Evolutionary conservation across 441 rosid genomes (phyloP).

Genomic region (Populus hybrid): DNA sequence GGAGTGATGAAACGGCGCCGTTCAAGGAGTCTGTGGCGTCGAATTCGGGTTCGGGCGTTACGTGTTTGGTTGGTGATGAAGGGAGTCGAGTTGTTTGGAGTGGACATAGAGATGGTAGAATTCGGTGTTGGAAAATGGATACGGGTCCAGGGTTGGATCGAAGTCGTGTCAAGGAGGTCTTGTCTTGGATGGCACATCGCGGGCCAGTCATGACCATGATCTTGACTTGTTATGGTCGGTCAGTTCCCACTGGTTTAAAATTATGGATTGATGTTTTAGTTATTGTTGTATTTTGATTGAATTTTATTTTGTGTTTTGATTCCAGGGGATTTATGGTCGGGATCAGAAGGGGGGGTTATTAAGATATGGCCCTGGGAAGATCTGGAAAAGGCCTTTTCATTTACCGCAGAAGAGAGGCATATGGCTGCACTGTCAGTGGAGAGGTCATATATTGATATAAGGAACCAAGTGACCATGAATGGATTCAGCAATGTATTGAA

Average conservation of each 20-base stretch:
- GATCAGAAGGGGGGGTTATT: slow-evolving; percentile 72
- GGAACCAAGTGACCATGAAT: slow-evolving; percentile 70
- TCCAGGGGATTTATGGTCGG: slow-evolving; percentile 93
- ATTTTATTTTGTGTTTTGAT: not conserved
- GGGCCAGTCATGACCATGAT: slow-evolving; percentile 66
- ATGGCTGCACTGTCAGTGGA: slow-evolving; percentile 88
- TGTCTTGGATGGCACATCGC: slow-evolving; percentile 89
- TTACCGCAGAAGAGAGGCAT: slow-evolving; percentile 75
- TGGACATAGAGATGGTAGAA: slow-evolving; percentile 94
- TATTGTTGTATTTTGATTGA: not conserved
- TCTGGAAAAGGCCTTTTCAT: slow-evolving; percentile 76
- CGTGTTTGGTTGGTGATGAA: slow-evolving; percentile 67
- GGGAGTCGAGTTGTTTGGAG: slow-evolving; percentile 81
- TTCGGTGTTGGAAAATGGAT: slow-evolving; percentile 84
- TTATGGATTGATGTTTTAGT: not conserved
- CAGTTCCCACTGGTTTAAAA: slow-evolving; percentile 1
- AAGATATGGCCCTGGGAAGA: slow-evolving; percentile 98
- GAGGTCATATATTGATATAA: slow-evolving; percentile 87
- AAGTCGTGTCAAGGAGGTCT: slow-evolving; percentile 64
- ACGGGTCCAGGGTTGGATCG: slow-evolving; percentile 22
- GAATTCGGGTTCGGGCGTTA: slow-evolving; percentile 51
- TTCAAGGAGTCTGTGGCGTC: slow-evolving; percentile 58
- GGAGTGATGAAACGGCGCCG: slow-evolving; percentile 82
- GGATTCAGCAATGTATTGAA: slow-evolving; percentile 63
- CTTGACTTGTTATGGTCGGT: slow-evolving; percentile 61